A percentile compares a stretch with the other conserved stretches of the same genome.
These are phyloP conservation scores for Fusarium sp. DNA, from an alignment of 2,329 filamentous ascomycete genomes.

Conservation along the genomic window DNA sequence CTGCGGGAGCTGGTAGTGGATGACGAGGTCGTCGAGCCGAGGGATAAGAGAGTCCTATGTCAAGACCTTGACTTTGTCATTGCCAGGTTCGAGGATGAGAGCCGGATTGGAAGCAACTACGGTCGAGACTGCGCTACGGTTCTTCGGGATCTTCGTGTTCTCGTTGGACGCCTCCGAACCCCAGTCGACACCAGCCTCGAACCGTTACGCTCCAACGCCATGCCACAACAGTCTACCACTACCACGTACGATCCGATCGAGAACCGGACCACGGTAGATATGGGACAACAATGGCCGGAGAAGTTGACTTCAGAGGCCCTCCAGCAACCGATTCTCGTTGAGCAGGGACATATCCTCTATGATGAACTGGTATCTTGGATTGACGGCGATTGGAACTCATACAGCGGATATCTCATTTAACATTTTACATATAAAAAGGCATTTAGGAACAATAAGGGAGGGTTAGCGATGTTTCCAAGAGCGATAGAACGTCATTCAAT, in stretches of 20 bases:
- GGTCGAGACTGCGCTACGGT: conserved; percentile 53
- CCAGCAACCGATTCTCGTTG: conserved; percentile 45
- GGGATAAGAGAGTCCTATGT: conserved; percentile 39
- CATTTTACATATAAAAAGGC: not conserved
- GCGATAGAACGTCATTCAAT: not conserved
- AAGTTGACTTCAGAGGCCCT: conserved; percentile 32
- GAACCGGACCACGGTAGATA: conserved; percentile 35
- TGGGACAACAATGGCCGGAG: conserved; percentile 36
- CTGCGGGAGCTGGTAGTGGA: conserved; percentile 55
- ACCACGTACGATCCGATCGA: conserved; percentile 33
- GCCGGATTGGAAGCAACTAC: conserved; percentile 53
- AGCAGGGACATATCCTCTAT: conserved; percentile 49
- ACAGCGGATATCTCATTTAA: conserved; percentile 44
- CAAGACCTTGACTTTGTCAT: conserved; percentile 56
- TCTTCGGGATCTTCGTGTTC: conserved; percentile 51
- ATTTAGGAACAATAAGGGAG: not conserved
- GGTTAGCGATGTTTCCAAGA: not conserved
- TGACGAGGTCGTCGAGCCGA: conserved; percentile 43
- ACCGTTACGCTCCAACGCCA: conserved; percentile 4
- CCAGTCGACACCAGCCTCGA: conserved; percentile 26
- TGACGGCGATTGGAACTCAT: conserved; percentile 51
- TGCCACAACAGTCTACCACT: conserved; percentile 24
- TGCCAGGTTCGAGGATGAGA: conserved; percentile 55
- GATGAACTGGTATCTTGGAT: conserved; percentile 54
- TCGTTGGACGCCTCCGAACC: conserved; percentile 51